phyloP scores from a whole-genome alignment of 305 asterid species.

The Fraxinus platypoda region DNA sequence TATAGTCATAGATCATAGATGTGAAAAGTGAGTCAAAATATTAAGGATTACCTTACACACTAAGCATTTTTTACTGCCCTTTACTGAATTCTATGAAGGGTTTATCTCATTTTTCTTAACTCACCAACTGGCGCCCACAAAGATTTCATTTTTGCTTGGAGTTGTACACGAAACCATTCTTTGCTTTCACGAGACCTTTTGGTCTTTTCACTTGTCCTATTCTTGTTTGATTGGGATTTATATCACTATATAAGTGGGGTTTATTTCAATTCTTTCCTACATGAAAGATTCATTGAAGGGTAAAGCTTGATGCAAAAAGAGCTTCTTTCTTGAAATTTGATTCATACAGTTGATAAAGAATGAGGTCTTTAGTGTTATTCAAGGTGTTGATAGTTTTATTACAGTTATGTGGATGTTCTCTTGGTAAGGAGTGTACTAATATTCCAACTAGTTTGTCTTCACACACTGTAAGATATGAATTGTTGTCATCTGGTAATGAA shows the following conservation, averaged over 20 bases:
- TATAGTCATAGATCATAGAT: background rate
- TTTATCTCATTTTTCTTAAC: background rate
- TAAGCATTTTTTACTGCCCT: background rate
- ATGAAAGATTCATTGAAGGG: background rate
- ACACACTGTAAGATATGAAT: slow-evolving; percentile 61
- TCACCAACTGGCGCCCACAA: slow-evolving; percentile 8
- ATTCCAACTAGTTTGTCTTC: slow-evolving; percentile 40
- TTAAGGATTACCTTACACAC: background rate
- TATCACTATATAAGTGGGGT: slow-evolving; percentile 20
- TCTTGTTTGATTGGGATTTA: slow-evolving; percentile 24
- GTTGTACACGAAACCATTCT: slow-evolving; percentile 34
- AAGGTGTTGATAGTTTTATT: slow-evolving; percentile 19
- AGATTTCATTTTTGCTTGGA: slow-evolving; percentile 8
- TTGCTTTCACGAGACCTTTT: slow-evolving; percentile 42
- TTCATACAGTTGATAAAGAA: slow-evolving; percentile 8
- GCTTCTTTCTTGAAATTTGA: background rate
- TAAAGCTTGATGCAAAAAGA: background rate
- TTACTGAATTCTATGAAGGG: slow-evolving; percentile 9
- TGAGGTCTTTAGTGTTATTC: slow-evolving; percentile 30
- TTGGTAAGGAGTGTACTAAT: slow-evolving; percentile 66
- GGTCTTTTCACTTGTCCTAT: slow-evolving; percentile 20
- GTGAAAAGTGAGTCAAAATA: background rate
- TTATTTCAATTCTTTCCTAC: slow-evolving; percentile 16
- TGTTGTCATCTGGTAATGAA: slow-evolving; percentile 56
- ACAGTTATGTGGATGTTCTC: slow-evolving; percentile 27